phyloP scores from a whole-genome alignment of 208 protist species.

The Acanthamoeba divionensis region DNA sequence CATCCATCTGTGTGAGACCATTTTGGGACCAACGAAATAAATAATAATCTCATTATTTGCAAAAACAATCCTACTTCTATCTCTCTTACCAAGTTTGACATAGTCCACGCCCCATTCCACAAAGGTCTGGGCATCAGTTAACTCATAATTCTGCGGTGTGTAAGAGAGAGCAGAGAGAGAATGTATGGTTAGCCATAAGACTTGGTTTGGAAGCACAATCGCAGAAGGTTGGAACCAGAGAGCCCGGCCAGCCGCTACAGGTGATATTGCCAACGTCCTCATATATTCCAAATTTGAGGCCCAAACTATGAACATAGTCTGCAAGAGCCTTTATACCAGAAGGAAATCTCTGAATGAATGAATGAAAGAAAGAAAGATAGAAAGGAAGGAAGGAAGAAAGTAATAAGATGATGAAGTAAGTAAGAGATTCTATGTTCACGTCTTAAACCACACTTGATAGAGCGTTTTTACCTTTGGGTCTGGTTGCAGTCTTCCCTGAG shows the following conservation, averaged over 20 bases:
- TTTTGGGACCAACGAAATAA: too few relatives aligned
- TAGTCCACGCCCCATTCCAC: slow-evolving; percentile 40
- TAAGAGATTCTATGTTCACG: too few relatives aligned
- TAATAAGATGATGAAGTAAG: too few relatives aligned
- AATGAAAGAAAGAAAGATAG: background rate
- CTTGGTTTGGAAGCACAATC: background rate
- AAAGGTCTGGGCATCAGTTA: background rate
- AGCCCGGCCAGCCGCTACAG: background rate
- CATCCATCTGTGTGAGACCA: too few relatives aligned
- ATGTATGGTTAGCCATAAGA: background rate
- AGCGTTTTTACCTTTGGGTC: slow-evolving; percentile 38
- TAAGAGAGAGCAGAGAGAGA: background rate
- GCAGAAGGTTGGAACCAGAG: background rate
- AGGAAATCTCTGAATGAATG: slow-evolving; percentile 25
- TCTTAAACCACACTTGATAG: too few relatives aligned
- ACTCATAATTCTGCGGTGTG: background rate
- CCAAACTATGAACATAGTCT: slow-evolving; percentile 57
- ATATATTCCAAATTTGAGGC: slow-evolving; percentile 61
- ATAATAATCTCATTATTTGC: too few relatives aligned
- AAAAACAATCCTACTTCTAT: too few relatives aligned
- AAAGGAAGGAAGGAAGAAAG: too few relatives aligned
- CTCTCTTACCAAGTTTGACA: too few relatives aligned
- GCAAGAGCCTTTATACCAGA: slow-evolving; percentile 53
- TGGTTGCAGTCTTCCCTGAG: background rate
- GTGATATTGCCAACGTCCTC: slow-evolving; percentile 1